phyloP scores from a whole-genome alignment of 2,329 filamentous ascomycete species.

The Aspergillus piperis region DNA sequence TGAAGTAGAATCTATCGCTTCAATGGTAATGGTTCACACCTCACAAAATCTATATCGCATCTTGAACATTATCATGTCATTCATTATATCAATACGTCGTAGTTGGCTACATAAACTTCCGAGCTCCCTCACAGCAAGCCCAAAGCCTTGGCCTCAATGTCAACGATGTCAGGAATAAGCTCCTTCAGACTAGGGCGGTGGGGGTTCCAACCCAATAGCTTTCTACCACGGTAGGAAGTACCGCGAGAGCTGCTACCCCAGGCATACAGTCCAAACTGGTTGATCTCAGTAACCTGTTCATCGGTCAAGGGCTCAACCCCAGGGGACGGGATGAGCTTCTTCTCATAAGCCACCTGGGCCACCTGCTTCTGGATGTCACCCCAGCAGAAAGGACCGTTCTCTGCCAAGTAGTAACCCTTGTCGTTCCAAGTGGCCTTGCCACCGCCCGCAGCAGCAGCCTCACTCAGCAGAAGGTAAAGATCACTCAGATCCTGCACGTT shows the following conservation, averaged over 20 bases:
- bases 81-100: conserved; percentile 2
- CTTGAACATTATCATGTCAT: not conserved
- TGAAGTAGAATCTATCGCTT: not conserved
- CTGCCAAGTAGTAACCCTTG: conserved; percentile 53
- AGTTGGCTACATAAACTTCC: not conserved
- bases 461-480: conserved; percentile 39
- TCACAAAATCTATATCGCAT: not conserved
- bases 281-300: conserved; percentile 46
- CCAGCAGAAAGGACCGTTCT: conserved; percentile 46
- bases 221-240: conserved; percentile 37
- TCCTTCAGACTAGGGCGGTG: conserved; percentile 53
- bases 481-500: conserved; percentile 45
- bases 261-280: conserved; percentile 35
- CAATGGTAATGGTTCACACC: too few species aligned
- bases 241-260: conserved; percentile 44
- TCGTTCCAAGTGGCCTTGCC: conserved; percentile 44
- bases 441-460: conserved; percentile 42
- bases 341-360: conserved; percentile 52
- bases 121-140: conserved; percentile 28
- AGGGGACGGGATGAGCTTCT: conserved; percentile 52
- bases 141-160: conserved; percentile 47
- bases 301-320: conserved; percentile 40
- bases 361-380: conserved; percentile 41
- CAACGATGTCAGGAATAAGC: conserved; percentile 56
- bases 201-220: conserved; percentile 42